Conservation (phyloP, 768 basidiomycete species). For the Xanthoconium purpureum region DNA sequence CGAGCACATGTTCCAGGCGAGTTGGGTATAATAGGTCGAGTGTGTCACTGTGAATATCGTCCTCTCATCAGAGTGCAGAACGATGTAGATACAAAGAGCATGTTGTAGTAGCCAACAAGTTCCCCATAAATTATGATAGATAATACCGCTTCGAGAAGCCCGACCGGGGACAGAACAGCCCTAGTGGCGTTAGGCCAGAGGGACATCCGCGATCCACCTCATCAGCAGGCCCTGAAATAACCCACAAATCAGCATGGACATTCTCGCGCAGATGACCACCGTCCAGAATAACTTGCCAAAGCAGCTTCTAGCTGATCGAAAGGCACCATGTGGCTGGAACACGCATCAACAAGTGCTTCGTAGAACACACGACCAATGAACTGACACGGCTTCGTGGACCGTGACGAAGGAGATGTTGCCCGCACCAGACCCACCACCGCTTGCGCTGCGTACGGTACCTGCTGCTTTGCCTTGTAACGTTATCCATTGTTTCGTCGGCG, state of each 20-base stretch:
- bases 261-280: not conserved
- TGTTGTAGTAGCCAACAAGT: too few species aligned
- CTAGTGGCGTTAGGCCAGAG: conserved; percentile 32
- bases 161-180: not conserved
- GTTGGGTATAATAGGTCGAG: too few species aligned
- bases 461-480: conserved; percentile 50
- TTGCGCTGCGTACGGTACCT: conserved; percentile 71
- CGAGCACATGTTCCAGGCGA: too few species aligned
- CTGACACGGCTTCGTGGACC: conserved; percentile 78
- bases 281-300: conserved; percentile 46
- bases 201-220: conserved; percentile 54
- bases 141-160: not conserved
- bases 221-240: conserved; percentile 52
- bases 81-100: too few species aligned
- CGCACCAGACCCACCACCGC: conserved; percentile 58
- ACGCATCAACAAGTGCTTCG: not conserved
- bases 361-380: not conserved
- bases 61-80: too few species aligned
- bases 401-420: conserved; percentile 86
- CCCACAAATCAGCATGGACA: not conserved
- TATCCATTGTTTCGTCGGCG: conserved; percentile 54
- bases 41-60: too few species aligned
- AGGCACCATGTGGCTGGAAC: conserved; percentile 80
- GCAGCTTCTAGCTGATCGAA: conserved; percentile 87
- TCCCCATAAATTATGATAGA: not conserved